Evolutionary conservation across 257 asterid genomes (phyloP).

Genomic region (Rauvolfia tetraphylla): DNA sequence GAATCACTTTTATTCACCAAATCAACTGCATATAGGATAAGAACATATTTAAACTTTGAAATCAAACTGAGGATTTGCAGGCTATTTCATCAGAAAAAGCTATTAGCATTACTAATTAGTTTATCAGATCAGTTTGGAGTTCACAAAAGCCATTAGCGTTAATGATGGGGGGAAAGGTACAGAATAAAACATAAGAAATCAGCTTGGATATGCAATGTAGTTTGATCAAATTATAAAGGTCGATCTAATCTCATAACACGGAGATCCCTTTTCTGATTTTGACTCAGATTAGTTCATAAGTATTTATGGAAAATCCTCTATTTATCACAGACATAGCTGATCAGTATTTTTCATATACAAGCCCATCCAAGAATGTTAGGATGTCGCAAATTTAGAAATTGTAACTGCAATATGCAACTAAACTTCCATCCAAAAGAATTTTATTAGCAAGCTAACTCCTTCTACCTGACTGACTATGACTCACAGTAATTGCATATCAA

Average conservation of each 20-base stretch:
- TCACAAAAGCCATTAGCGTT: background rate
- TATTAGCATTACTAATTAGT: background rate
- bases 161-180: background rate
- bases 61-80: background rate
- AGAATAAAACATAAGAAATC: no score
- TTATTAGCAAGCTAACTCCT: background rate
- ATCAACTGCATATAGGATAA: constrained; percentile 18
- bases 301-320: background rate
- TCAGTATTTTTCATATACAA: background rate
- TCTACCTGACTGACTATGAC: background rate
- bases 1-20: constrained; percentile 16
- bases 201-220: no score
- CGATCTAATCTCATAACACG: background rate
- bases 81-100: background rate
- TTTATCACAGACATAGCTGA: background rate
- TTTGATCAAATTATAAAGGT: background rate
- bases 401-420: background rate
- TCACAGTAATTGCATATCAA: background rate
- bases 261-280: background rate
- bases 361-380: background rate
- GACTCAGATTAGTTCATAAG: background rate
- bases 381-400: background rate
- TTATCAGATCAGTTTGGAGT: background rate
- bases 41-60: background rate
- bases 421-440: background rate